phyloP scores from a whole-genome alignment of 2,329 filamentous ascomycete genomes.

The Zarea fungicola region DNA sequence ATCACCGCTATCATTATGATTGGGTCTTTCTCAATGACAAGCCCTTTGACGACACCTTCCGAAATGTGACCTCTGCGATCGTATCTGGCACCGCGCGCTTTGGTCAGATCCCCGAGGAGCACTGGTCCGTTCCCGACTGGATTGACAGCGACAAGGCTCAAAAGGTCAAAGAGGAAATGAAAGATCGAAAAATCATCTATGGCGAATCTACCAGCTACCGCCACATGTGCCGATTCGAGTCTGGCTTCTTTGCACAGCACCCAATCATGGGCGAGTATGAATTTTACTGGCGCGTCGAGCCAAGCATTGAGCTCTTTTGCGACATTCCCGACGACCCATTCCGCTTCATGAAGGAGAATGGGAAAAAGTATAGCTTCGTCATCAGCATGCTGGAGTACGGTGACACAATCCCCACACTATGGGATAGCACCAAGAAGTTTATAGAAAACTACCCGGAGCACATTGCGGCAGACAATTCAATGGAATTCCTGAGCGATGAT shows the following conservation, averaged over 20 bases:
- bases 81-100: conserved; percentile 93
- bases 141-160: conserved; percentile 93
- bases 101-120: conserved; percentile 80
- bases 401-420: conserved; percentile 92
- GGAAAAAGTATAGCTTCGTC: conserved; percentile 98
- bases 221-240: conserved; percentile 99
- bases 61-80: conserved; percentile 79
- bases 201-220: conserved; percentile 95
- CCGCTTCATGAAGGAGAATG: conserved; percentile 90
- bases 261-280: conserved; percentile 92
- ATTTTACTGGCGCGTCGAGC: conserved; percentile 99
- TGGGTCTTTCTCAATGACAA: conserved; percentile 99
- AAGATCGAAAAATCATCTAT: conserved; percentile 92
- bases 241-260: conserved; percentile 98
- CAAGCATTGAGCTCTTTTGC: conserved; percentile 92
- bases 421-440: conserved; percentile 93
- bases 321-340: conserved; percentile 95
- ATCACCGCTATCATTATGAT: conserved; percentile 92
- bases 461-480: conserved; percentile 74
- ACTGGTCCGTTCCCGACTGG: conserved; percentile 95
- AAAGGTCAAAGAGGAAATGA: conserved; percentile 92
- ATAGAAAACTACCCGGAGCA: conserved; percentile 87
- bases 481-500: conserved; percentile 89
- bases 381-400: conserved; percentile 94
- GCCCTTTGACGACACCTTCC: conserved; percentile 90